These are phyloP conservation scores for Conidiobolus incongruus DNA, from an alignment of 371 early-diverging fungal genomes.

Conservation along the genomic window DNA sequence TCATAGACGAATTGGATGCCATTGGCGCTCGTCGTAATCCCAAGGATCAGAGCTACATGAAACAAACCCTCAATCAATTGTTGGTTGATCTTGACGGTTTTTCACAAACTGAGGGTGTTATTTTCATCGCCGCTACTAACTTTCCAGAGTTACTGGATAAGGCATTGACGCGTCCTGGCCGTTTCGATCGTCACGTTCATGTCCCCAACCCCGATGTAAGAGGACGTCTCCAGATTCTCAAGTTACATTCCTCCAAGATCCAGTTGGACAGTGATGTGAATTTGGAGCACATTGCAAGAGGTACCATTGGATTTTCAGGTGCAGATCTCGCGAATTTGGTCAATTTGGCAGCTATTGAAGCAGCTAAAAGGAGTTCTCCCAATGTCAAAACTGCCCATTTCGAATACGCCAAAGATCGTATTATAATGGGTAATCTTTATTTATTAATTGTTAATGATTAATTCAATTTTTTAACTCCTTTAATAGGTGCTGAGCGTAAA, in stretches of 20 bases:
- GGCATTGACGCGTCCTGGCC: conserved; percentile 90
- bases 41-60: conserved; percentile 83
- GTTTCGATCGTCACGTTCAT: conserved; percentile 92
- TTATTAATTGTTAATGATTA: neutral
- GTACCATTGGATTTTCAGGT: conserved; percentile 95
- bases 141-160: conserved; percentile 94
- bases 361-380: conserved; percentile 46
- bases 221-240: conserved; percentile 83
- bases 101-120: conserved; percentile 76
- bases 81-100: conserved; percentile 95
- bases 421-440: conserved; percentile 58
- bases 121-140: conserved; percentile 98
- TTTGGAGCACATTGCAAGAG: conserved; percentile 65
- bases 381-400: conserved; percentile 55
- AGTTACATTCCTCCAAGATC: conserved; percentile 69
- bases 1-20: conserved; percentile 98
- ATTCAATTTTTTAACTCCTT: conserved; percentile 1
- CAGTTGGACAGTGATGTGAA: conserved; percentile 37
- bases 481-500: conserved; percentile 54
- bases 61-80: conserved; percentile 90
- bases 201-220: conserved; percentile 91
- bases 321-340: conserved; percentile 92
- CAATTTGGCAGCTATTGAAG: conserved; percentile 89
- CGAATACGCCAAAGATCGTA: conserved; percentile 93
- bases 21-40: conserved; percentile 92